Conservation (phyloP, 768 basidiomycete genomes). For the Leccinum boreale region DNA sequence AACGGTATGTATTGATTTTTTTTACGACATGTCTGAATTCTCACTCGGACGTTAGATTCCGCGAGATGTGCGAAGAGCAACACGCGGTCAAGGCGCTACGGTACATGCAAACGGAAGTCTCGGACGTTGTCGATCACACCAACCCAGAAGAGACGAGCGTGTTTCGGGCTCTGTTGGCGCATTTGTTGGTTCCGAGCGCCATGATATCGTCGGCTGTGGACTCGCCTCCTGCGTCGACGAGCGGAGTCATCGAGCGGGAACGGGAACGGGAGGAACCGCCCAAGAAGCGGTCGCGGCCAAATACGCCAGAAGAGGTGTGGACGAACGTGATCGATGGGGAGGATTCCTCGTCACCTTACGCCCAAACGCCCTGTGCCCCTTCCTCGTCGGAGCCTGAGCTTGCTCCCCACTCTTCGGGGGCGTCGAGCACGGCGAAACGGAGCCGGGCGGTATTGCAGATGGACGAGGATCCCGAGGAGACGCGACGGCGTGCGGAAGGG, state of each 20-base stretch:
- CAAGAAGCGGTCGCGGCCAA: conserved; percentile 44
- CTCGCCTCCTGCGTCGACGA: not conserved
- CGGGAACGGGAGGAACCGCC: conserved; percentile 32
- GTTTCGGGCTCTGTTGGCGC: conserved; percentile 65
- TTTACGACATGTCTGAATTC: not conserved
- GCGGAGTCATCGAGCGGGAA: conserved; percentile 4
- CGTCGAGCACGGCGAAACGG: conserved; percentile 11
- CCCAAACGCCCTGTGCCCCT: not conserved
- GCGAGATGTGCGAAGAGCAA: conserved; percentile 73
- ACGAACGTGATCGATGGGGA: conserved; percentile 41
- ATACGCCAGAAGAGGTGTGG: conserved; percentile 40
- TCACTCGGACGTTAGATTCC: conserved; percentile 49
- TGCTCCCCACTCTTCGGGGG: not conserved
- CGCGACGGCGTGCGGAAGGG: conserved; percentile 25
- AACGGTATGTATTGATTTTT: conserved; percentile 50
- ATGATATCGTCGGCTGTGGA: not conserved
- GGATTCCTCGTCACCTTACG: not conserved
- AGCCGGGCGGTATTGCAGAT: conserved; percentile 20
- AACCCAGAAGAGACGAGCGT: conserved; percentile 55
- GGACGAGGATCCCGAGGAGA: conserved; percentile 31
- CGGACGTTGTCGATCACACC: conserved; percentile 66
- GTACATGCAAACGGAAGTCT: conserved; percentile 70
- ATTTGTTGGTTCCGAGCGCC: conserved; percentile 48
- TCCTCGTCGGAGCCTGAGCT: not conserved
- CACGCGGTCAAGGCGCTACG: conserved; percentile 58